phyloP scores from a whole-genome alignment of 2,329 filamentous ascomycete genomes.

The Dactylellina sp. region DNA sequence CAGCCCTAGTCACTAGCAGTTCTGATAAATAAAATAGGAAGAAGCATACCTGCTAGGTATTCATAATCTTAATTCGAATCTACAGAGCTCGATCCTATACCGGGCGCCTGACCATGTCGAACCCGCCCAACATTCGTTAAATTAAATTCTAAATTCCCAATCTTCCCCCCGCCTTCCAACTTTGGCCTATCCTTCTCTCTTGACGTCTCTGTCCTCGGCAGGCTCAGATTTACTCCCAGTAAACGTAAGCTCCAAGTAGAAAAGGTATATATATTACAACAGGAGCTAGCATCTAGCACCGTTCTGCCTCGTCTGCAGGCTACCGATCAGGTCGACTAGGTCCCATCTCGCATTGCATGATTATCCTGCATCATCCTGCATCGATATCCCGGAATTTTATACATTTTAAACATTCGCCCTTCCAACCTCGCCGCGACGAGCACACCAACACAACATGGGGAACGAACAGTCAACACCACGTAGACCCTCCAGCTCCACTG shows the following conservation, averaged over 20 bases:
- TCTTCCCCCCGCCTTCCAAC: neutral
- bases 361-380: neutral
- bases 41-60: too few relatives aligned
- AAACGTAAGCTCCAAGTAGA: too few relatives aligned
- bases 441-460: constrained; percentile 48
- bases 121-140: neutral
- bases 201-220: too few relatives aligned
- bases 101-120: constrained; percentile 14
- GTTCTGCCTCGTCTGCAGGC: too few relatives aligned
- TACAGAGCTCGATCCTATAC: neutral
- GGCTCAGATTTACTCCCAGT: neutral
- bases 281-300: neutral
- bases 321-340: too few relatives aligned
- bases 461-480: constrained; percentile 55
- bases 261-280: neutral
- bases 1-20: neutral
- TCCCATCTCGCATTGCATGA: constrained; percentile 1
- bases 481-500: neutral
- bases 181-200: neutral
- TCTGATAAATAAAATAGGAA: neutral
- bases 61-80: neutral
- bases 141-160: neutral
- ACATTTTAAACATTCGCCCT: too few relatives aligned
- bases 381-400: too few relatives aligned
- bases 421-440: neutral